These are phyloP conservation scores for Hortiboletus campestris DNA, from an alignment of 768 basidiomycete genomes.

Conservation along the genomic window DNA sequence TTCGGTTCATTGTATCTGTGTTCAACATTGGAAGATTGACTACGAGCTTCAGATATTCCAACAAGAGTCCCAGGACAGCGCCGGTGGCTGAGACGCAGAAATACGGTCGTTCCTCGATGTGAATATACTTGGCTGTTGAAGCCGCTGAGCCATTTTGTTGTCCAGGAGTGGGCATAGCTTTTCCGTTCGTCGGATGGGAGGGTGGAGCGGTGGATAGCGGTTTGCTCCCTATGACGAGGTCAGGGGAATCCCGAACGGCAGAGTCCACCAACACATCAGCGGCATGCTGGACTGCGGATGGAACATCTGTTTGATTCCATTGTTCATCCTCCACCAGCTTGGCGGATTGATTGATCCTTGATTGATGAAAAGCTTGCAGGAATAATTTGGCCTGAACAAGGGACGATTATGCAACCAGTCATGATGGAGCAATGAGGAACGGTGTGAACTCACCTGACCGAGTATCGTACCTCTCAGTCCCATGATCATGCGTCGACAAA, in stretches of 20 bases:
- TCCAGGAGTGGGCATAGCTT: slow-evolving; percentile 12
- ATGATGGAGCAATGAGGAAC: neutral
- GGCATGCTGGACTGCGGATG: slow-evolving; percentile 62
- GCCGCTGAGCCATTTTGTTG: slow-evolving; percentile 21
- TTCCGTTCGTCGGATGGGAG: slow-evolving; percentile 11
- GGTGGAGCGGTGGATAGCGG: neutral
- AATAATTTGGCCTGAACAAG: slow-evolving; percentile 74
- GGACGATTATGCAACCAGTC: neutral
- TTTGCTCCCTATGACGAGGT: slow-evolving; percentile 46
- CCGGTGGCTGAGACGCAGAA: slow-evolving; percentile 86
- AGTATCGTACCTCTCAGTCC: slow-evolving; percentile 84
- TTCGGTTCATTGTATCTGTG: slow-evolving; percentile 91
- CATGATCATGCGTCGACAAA: slow-evolving; percentile 90
- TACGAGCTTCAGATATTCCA: slow-evolving; percentile 86
- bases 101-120: slow-evolving; percentile 81
- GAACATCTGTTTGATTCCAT: slow-evolving; percentile 80
- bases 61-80: slow-evolving; percentile 64
- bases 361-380: slow-evolving; percentile 82
- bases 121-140: slow-evolving; percentile 55
- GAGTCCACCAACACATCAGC: slow-evolving; percentile 73
- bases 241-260: slow-evolving; percentile 78
- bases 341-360: slow-evolving; percentile 73
- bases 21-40: slow-evolving; percentile 86
- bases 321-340: slow-evolving; percentile 94
- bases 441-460: slow-evolving; percentile 58